Percentiles rank a stretch among this genome's conserved stretches.
Evolutionary conservation across 139 green algal genomes (phyloP).

Genomic region (Mychonastes homosphaera): DNA sequence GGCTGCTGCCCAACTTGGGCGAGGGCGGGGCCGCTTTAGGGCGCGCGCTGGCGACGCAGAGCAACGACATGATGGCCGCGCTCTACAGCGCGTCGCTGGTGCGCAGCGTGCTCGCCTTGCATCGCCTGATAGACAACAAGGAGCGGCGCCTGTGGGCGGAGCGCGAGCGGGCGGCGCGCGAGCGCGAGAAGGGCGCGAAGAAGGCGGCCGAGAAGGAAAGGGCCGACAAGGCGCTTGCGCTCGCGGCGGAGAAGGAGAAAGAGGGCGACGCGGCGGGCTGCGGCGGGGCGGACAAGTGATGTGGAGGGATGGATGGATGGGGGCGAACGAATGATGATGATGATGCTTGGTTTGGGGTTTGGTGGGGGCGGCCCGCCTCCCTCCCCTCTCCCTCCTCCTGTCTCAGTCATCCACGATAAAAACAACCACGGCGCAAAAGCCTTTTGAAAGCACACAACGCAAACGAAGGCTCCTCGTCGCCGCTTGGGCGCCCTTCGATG

Average conservation of each 20-base stretch:
- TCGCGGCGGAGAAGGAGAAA: not conserved
- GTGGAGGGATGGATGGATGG: not conserved
- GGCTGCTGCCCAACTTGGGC: slow-evolving; percentile 95
- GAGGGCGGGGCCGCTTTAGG: slow-evolving; percentile 64
- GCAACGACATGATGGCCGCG: slow-evolving; percentile 97
- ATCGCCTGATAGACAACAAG: slow-evolving; percentile 99
- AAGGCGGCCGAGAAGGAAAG: slow-evolving; percentile 18
- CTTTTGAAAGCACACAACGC: too few species aligned
- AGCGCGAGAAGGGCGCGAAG: slow-evolving; percentile 14
- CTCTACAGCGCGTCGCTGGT: slow-evolving; percentile 92
- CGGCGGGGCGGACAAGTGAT: slow-evolving; percentile 2
- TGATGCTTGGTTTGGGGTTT: too few species aligned
- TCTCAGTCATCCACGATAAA: too few species aligned
- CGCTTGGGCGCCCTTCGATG: too few species aligned
- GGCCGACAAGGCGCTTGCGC: not conserved
- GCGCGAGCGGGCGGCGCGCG: slow-evolving; percentile 18
- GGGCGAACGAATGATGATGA: too few species aligned
- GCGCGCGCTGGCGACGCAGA: slow-evolving; percentile 69
- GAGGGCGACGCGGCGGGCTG: slow-evolving; percentile 7
- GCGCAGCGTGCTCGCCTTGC: slow-evolving; percentile 78
- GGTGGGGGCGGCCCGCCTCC: too few species aligned
- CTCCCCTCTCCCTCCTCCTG: too few species aligned
- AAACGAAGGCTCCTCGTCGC: too few species aligned
- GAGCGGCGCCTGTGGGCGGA: slow-evolving; percentile 42
- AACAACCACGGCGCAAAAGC: too few species aligned